phyloP scores from a whole-genome alignment of 2,329 filamentous ascomycete species.

The Fusarium albidum region DNA sequence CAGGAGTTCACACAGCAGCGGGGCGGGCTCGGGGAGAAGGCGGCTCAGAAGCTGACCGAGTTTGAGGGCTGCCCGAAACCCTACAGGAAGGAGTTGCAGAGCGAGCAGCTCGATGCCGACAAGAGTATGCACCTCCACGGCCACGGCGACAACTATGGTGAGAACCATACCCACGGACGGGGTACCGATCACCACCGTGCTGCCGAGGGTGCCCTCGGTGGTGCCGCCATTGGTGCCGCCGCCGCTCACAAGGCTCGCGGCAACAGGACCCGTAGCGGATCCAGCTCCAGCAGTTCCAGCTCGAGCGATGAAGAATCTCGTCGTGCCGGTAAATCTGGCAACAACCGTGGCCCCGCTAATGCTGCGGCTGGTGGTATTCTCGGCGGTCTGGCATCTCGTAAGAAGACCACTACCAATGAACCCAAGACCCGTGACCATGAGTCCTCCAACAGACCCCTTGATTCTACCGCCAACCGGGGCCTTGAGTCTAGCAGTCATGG shows the following conservation, averaged over 20 bases:
- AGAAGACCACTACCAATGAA: constrained; percentile 18
- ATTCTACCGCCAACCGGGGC: background rate
- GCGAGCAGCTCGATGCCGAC: constrained; percentile 24
- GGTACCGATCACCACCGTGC: constrained; percentile 11
- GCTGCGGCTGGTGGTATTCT: constrained; percentile 6
- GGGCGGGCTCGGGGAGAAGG: constrained; percentile 61
- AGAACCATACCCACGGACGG: constrained; percentile 1
- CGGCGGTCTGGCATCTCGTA: constrained; percentile 23
- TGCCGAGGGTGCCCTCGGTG: constrained; percentile 19
- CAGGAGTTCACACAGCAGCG: constrained; percentile 62
- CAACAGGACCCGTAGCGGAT: constrained; percentile 19
- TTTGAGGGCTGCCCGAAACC: constrained; percentile 68
- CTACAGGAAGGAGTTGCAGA: constrained; percentile 14
- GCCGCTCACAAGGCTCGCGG: constrained; percentile 26
- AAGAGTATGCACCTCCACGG: constrained; percentile 28
- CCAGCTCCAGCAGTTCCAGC: constrained; percentile 20
- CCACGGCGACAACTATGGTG: constrained; percentile 25
- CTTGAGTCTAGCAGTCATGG: too few relatives aligned
- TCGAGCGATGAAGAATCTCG: constrained; percentile 30
- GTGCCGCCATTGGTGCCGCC: constrained; percentile 21
- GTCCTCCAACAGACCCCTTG: background rate
- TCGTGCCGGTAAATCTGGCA: constrained; percentile 18
- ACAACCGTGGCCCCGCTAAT: constrained; percentile 24
- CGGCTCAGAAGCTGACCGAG: constrained; percentile 62
- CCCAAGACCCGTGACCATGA: constrained; percentile 1